These are phyloP conservation scores for Boletus patriciae DNA, from an alignment of 768 basidiomycete genomes.

Conservation along the genomic window DNA sequence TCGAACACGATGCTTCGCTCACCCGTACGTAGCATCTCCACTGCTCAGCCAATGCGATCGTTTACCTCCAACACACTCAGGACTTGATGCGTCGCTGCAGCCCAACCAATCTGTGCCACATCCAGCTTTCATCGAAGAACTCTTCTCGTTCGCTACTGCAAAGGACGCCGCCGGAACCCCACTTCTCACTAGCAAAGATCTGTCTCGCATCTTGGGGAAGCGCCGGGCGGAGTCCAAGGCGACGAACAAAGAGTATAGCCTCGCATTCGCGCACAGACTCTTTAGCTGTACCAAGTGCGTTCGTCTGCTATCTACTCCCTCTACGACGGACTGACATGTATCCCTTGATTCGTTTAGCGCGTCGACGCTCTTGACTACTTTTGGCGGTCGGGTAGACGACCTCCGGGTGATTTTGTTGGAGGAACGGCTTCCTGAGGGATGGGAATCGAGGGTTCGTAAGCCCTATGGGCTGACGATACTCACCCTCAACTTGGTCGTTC, in stretches of 20 bases:
- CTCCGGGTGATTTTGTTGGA: conserved; percentile 55
- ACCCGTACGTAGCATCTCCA: conserved; percentile 20
- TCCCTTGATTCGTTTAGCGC: conserved; percentile 39
- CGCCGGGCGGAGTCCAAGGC: conserved; percentile 58
- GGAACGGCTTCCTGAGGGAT: conserved; percentile 67
- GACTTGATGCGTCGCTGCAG: conserved; percentile 48
- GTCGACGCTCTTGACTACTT: conserved; percentile 50
- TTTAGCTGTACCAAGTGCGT: conserved; percentile 71
- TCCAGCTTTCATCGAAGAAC: conserved; percentile 49
- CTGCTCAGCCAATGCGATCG: background rate
- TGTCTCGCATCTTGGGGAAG: conserved; percentile 56
- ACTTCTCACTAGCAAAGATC: conserved; percentile 56
- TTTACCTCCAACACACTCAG: conserved; percentile 34
- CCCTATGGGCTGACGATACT: conserved; percentile 58
- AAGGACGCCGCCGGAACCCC: conserved; percentile 48
- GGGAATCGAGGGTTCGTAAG: conserved; percentile 58
- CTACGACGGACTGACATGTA: background rate
- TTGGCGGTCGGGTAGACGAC: conserved; percentile 45
- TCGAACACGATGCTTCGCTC: conserved; percentile 27
- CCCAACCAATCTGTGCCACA: conserved; percentile 57
- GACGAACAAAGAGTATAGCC: conserved; percentile 57
- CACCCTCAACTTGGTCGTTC: conserved; percentile 45
- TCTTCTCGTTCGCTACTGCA: conserved; percentile 60
- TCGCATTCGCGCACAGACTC: conserved; percentile 50
- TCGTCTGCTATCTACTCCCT: background rate